Conservation (phyloP, 2,329 filamentous ascomycete species). For the Domatiomyces globalis region DNA sequence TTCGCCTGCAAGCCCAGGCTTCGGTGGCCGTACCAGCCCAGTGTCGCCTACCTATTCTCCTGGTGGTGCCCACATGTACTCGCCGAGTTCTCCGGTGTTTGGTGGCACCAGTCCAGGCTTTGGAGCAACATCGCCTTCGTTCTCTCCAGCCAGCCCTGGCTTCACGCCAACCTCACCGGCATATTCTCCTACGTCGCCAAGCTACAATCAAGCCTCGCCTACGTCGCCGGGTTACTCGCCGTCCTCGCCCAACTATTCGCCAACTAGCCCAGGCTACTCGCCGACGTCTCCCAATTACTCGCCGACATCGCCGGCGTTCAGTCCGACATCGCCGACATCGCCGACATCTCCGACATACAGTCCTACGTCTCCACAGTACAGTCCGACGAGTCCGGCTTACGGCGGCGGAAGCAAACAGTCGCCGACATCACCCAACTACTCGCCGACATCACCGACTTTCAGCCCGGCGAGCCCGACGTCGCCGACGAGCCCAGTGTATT, state of each 20-base stretch:
- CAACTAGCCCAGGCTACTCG: conserved; percentile 38
- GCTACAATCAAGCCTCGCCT: conserved; percentile 46
- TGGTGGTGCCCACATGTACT: conserved; percentile 42
- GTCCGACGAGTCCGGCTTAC: conserved; percentile 39
- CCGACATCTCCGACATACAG: conserved; percentile 59
- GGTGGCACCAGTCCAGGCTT: conserved; percentile 43
- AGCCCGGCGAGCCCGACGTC: conserved; percentile 46
- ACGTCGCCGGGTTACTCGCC: conserved; percentile 56
- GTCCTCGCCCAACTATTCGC: conserved; percentile 45
- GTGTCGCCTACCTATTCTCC: conserved; percentile 55
- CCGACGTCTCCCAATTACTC: conserved; percentile 40
- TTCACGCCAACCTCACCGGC: conserved; percentile 62
- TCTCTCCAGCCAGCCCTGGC: conserved; percentile 40
- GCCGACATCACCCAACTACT: conserved; percentile 41
- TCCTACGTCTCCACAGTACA: conserved; percentile 46
- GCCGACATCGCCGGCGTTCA: conserved; percentile 52
- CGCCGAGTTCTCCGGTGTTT: conserved; percentile 59
- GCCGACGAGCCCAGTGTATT: conserved; percentile 38
- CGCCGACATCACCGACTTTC: conserved; percentile 47
- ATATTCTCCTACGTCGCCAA: conserved; percentile 51
- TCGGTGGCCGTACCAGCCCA: conserved; percentile 55
- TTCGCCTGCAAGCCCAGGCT: conserved; percentile 62
- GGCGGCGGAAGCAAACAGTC: conserved; percentile 27
- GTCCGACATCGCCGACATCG: conserved; percentile 47
- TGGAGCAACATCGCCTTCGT: conserved; percentile 36